Evolutionary conservation across 192 early-diverging fungal genomes (phyloP), one percentile per base, ranked within the genome.

Genomic region (Podila minutissima): DNA sequence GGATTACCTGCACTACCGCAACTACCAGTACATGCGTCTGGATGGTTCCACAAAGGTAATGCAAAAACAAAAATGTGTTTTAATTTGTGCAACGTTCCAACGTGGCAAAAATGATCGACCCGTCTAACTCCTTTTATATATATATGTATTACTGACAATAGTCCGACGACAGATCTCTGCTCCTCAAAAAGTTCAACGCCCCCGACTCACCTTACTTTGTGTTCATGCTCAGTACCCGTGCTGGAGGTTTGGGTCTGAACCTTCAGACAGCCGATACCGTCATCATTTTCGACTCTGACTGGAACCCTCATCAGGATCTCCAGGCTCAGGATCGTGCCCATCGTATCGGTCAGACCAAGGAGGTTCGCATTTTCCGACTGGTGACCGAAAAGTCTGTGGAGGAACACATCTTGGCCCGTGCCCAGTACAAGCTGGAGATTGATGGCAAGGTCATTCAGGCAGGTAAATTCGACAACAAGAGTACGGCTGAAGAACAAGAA

Each of bases 261-360:
- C 85, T 99, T 83, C 97, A 98, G 82, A 93, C 95, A 19, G 97
- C 98, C 19, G 98, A 98, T 82, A 99, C 98, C 1, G 98, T 99
- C 28, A 93, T 99, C 55, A 97, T 98, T 69, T 99, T 95, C 76
- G 98, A 99, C 85, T 95, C 94, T 22, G 98, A 99, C 84, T 99
- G 97, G 97, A 98, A 98, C 81, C 98, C 98, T 48, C 96, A 97
- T 82, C 95, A 96, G 72, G 98, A 99, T 88, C 88, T 97, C 58
- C 98, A 99, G 86, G 98, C 98, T 6, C 97, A 97, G 85, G 98
- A 98, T 89, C 97, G 98, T 83, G 98, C 98, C 7, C 97, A 99
- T 87, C 95, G 98, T 86, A 99, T 99, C 69, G 98, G 98, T 38
- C 98, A 99, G 84, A 98, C 92, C 29, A 98, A 97, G 70, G 97